Conservation (phyloP, 495 filamentous ascomycete genomes). For the Penicillium coprophilum region DNA sequence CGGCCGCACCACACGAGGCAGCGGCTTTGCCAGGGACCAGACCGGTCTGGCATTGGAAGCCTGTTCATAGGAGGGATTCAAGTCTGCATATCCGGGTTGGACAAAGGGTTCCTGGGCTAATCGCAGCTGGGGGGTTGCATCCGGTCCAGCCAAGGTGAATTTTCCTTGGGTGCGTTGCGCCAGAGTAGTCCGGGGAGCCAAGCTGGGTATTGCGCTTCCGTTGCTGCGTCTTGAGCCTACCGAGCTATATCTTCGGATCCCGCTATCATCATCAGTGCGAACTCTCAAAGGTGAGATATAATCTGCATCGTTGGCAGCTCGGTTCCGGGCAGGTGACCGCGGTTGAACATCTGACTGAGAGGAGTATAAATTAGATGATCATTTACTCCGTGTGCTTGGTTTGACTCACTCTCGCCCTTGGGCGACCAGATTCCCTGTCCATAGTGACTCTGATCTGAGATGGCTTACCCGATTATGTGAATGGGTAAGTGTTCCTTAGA, state of each 20-base stretch:
- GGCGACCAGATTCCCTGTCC: background rate
- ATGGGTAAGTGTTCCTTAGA: background rate
- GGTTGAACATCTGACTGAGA: constrained; percentile 1
- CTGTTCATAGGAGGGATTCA: constrained; percentile 49
- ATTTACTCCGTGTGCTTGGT: background rate
- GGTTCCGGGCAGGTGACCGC: constrained; percentile 5
- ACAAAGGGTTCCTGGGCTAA: constrained; percentile 43
- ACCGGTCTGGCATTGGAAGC: constrained; percentile 43
- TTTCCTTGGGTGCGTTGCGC: constrained; percentile 34
- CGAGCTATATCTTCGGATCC: constrained; percentile 26
- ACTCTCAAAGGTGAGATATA: constrained; percentile 21
- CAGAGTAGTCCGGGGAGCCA: constrained; percentile 32
- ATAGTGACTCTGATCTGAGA: background rate
- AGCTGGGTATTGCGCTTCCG: constrained; percentile 24
- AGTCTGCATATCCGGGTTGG: constrained; percentile 43
- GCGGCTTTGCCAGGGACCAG: constrained; percentile 50
- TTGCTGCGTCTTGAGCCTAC: constrained; percentile 21
- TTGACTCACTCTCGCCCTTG: constrained; percentile 7
- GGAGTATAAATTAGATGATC: background rate
- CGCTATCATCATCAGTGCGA: constrained; percentile 6
- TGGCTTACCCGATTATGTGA: background rate
- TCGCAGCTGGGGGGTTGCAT: constrained; percentile 36
- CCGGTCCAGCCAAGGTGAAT: constrained; percentile 41
- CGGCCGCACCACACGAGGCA: constrained; percentile 49
- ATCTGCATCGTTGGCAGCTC: constrained; percentile 9